A percentile compares a stretch with the other conserved stretches of the same genome.
Conservation (phyloP, 257 asterid genomes). For the Ajuga chamaepitys region DNA sequence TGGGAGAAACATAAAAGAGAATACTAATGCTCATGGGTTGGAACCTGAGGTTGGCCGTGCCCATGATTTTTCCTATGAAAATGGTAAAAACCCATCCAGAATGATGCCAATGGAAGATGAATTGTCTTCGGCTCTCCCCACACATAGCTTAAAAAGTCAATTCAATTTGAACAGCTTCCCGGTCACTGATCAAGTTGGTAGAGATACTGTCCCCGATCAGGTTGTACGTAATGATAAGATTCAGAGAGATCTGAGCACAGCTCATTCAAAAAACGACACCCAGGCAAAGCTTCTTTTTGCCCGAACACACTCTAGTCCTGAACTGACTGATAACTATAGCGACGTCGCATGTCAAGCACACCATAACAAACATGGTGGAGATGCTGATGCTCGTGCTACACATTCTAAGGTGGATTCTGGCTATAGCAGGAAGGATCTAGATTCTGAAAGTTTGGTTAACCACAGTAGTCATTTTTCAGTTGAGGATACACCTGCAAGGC, state of each 20-base stretch:
- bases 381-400: slow-evolving; percentile 31
- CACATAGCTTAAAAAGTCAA: slow-evolving; percentile 38
- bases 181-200: slow-evolving; percentile 29
- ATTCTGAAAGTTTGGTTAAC: slow-evolving; percentile 42
- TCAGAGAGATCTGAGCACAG: slow-evolving; percentile 42
- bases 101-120: slow-evolving; percentile 25
- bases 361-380: slow-evolving; percentile 37
- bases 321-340: slow-evolving; percentile 57
- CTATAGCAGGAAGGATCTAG: slow-evolving; percentile 42
- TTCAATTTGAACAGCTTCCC: slow-evolving; percentile 28
- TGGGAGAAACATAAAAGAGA: slow-evolving; percentile 35
- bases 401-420: slow-evolving; percentile 33
- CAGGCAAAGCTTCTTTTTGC: slow-evolving; percentile 63
- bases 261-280: slow-evolving; percentile 34
- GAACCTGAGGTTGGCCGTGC: slow-evolving; percentile 23
- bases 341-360: slow-evolving; percentile 30
- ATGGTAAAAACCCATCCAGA: slow-evolving; percentile 26
- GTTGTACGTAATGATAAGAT: slow-evolving; percentile 33
- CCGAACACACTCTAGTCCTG: slow-evolving; percentile 81
- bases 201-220: slow-evolving; percentile 25
- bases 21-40: slow-evolving; percentile 18
- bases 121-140: slow-evolving; percentile 28
- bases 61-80: slow-evolving; percentile 24
- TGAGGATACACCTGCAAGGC: slow-evolving; percentile 39
- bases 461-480: slow-evolving; percentile 39